These are phyloP conservation scores for Beverwykella pulmonaria DNA, from an alignment of 495 filamentous ascomycete species.

Conservation along the genomic window DNA sequence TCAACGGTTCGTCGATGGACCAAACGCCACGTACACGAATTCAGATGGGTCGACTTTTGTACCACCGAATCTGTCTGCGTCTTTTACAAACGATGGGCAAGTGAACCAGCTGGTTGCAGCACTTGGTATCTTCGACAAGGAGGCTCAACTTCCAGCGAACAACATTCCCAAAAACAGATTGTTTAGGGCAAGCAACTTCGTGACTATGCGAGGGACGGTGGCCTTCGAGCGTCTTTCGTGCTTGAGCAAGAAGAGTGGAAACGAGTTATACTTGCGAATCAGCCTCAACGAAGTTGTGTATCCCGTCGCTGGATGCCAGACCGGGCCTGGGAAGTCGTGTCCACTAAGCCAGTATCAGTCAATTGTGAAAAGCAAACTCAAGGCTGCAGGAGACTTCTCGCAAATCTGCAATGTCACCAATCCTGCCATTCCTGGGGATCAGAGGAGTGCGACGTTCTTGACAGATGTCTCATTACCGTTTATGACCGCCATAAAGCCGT, in stretches of 20 bases:
- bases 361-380: slow-evolving; percentile 15
- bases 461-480: slow-evolving; percentile 9
- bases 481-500: slow-evolving; percentile 12
- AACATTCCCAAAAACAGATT: slow-evolving; percentile 46
- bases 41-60: slow-evolving; percentile 46
- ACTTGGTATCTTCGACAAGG: slow-evolving; percentile 57
- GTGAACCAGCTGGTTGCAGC: slow-evolving; percentile 50
- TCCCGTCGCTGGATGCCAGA: slow-evolving; percentile 15
- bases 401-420: slow-evolving; percentile 22
- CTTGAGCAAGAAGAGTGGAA: not conserved
- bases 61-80: slow-evolving; percentile 52
- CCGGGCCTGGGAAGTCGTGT: slow-evolving; percentile 21
- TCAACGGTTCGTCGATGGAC: slow-evolving; percentile 51
- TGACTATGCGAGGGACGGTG: slow-evolving; percentile 50
- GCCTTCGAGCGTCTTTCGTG: slow-evolving; percentile 20
- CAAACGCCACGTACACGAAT: slow-evolving; percentile 48
- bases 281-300: slow-evolving; percentile 26
- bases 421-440: slow-evolving; percentile 2
- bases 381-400: slow-evolving; percentile 12
- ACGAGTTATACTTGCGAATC: slow-evolving; percentile 13
- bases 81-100: slow-evolving; percentile 64
- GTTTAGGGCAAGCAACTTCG: slow-evolving; percentile 52
- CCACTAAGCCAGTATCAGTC: slow-evolving; percentile 16
- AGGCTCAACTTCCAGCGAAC: slow-evolving; percentile 49
- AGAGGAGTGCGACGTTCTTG: slow-evolving; percentile 18